Evolutionary conservation across 2,329 filamentous ascomycete genomes (phyloP).

Genomic region (Pestalotiopsis sp.): DNA sequence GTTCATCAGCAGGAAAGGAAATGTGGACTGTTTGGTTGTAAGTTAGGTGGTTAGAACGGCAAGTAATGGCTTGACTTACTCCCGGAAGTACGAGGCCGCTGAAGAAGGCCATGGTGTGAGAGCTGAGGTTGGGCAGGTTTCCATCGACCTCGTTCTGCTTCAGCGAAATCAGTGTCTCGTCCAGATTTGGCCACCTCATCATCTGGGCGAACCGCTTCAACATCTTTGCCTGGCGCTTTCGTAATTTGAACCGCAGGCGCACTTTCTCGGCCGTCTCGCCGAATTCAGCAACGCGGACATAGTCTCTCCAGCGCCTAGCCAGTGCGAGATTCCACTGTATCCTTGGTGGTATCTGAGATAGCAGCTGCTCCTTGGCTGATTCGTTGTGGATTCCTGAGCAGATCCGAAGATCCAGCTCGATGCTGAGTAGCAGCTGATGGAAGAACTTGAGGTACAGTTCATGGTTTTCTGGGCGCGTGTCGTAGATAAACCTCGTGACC

Average conservation of each 20-base stretch:
- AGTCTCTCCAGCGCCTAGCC: conserved; percentile 73
- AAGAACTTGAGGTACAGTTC: conserved; percentile 69
- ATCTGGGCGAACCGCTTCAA: conserved; percentile 69
- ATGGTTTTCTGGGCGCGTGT: conserved; percentile 57
- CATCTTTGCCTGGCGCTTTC: conserved; percentile 69
- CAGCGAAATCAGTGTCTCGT: conserved; percentile 64
- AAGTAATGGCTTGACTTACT: conserved; percentile 40
- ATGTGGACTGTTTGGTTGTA: conserved; percentile 46
- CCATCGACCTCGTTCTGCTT: conserved; percentile 61
- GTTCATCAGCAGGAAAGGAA: conserved; percentile 79
- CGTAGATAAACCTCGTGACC: conserved; percentile 72
- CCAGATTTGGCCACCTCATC: conserved; percentile 78
- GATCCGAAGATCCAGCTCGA: conserved; percentile 73
- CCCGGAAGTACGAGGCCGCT: conserved; percentile 74
- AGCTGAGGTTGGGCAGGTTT: conserved; percentile 62
- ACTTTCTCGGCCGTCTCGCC: conserved; percentile 58
- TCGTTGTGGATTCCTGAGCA: conserved; percentile 63
- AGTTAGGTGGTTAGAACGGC: background rate
- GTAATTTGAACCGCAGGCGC: conserved; percentile 65
- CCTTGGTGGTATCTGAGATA: conserved; percentile 67
- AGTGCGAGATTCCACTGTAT: conserved; percentile 75
- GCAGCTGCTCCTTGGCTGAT: conserved; percentile 65
- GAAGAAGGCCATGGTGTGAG: conserved; percentile 75
- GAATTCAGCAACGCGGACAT: conserved; percentile 67
- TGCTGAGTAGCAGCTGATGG: conserved; percentile 74